Conservation (phyloP, 108 stramenopile genomes). For the Pseudonitzschia pungens region DNA sequence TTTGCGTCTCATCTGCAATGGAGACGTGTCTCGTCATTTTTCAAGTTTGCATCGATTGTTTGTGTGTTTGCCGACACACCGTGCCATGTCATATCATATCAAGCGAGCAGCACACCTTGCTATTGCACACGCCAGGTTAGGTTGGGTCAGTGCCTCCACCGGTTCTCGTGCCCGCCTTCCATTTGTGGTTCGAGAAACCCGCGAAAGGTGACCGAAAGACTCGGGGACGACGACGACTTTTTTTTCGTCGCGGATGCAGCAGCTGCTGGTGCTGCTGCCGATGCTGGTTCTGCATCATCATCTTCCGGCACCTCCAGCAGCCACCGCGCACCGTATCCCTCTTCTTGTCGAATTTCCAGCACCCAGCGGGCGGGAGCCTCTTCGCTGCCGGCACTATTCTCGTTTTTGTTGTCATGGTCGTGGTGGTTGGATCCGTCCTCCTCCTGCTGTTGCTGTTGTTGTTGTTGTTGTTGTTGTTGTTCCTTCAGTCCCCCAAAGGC, state of each 20-base stretch:
- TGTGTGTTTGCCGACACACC: too few species aligned
- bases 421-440: neutral
- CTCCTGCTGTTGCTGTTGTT: neutral
- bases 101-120: too few species aligned
- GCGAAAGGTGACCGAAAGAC: constrained; percentile 27
- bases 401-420: neutral
- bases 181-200: constrained; percentile 50
- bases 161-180: constrained; percentile 43
- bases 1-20: too few species aligned
- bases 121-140: too few species aligned
- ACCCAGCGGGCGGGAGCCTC: constrained; percentile 16
- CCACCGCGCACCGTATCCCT: constrained; percentile 54
- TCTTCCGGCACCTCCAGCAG: neutral
- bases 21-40: too few species aligned
- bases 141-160: constrained; percentile 35
- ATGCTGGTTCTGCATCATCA: neutral
- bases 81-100: too few species aligned
- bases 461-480: neutral
- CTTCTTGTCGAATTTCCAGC: constrained; percentile 16
- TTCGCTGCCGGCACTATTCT: neutral
- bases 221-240: neutral
- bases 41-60: too few species aligned
- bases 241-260: too few species aligned
- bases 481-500: constrained; percentile 32
- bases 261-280: neutral